These are phyloP conservation scores for Beauveria sp. DNA, from an alignment of 2,329 filamentous ascomycete species.

Conservation along the genomic window DNA sequence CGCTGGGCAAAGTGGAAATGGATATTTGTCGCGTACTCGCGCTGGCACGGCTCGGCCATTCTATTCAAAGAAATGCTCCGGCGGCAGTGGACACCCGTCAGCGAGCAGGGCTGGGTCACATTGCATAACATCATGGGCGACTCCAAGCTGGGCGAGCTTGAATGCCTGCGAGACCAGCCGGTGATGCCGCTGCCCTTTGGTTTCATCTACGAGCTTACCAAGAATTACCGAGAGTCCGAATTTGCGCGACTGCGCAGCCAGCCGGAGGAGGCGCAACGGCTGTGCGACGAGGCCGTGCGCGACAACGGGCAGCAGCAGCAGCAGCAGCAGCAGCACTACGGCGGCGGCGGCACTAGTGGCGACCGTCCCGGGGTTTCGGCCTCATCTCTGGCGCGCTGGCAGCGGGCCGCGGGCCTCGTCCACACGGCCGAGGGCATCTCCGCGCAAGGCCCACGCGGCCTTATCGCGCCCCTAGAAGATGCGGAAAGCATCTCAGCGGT, in stretches of 20 bases:
- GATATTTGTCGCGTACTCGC: conserved; percentile 10
- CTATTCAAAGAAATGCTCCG: conserved; percentile 10
- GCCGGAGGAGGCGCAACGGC: not conserved
- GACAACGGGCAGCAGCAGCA: not conserved
- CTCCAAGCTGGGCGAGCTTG: conserved; percentile 8
- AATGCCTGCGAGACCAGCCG: not conserved
- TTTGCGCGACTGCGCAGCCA: conserved; percentile 2
- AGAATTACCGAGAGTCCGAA: conserved; percentile 9
- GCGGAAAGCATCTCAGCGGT: not conserved
- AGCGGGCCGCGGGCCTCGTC: not conserved
- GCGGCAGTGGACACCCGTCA: not conserved
- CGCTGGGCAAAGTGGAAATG: conserved; percentile 6
- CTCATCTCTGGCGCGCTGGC: conserved; percentile 8
- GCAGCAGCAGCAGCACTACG: not conserved
- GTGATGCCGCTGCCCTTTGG: conserved; percentile 9
- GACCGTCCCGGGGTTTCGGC: conserved; percentile 9
- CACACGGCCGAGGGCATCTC: not conserved
- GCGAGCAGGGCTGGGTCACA: conserved; percentile 8
- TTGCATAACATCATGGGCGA: conserved; percentile 9
- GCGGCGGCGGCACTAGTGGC: not conserved
- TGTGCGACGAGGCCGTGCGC: conserved; percentile 3
- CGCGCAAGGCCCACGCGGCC: not conserved
- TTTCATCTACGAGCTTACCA: conserved; percentile 7
- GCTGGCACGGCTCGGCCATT: conserved; percentile 9
- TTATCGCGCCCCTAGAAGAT: not conserved